Evolutionary conservation across 108 stramenopile species (phyloP), one percentile per base, ranked within the genome.

Genomic region (Chaetoceros tenuissimus): DNA sequence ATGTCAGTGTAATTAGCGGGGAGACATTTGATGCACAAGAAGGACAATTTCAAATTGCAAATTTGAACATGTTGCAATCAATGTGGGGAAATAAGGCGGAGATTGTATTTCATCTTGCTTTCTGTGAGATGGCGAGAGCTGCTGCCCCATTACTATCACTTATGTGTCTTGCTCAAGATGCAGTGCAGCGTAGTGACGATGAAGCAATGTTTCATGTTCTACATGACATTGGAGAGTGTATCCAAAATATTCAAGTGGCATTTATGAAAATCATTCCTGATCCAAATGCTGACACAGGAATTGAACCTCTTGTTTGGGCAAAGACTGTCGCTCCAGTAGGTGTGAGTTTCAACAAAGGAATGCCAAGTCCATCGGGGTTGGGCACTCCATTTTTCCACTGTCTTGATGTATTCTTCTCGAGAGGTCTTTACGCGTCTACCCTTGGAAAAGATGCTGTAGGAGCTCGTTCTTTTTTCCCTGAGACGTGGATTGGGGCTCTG

Each of bases 181-280:
- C 43, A 16, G 43, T 17, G 13, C 13, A 43, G 43, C 43, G 43
- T 43, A 43, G 17, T 16, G 43, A 43, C 43, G 43, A 43, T 43
- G 43, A 16, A 16, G 43, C 43, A 43, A 43, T 43, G 43, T 17
- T 43, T 43, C 8, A 17, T 17, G 43, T 43, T 17, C 17, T 43
- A 17, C 43, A 43, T 8, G 8, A 8, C 17, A 43, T 43, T 8
- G 43, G 13, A 8, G 43, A 16, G 8, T 16, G 43, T 43, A 43
- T 43, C 43, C 13, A 43, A 17, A 8, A 43, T 17, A 43, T 43
- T 17, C 43, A 43, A 17, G 43, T 17, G 17, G 43, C 43, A 16
- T 43, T 43, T 43, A 43, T 43, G 43, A 43, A 43, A 17, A 43
- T 43, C 43, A 43, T n/a, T n/a, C n/a, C n/a, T n/a, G n/a, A n/a